Percentiles rank a stretch among this genome's conserved stretches.
These are phyloP conservation scores for Periconia macrospinosa DNA, from an alignment of 2,329 filamentous ascomycete species.

Conservation along the genomic window DNA sequence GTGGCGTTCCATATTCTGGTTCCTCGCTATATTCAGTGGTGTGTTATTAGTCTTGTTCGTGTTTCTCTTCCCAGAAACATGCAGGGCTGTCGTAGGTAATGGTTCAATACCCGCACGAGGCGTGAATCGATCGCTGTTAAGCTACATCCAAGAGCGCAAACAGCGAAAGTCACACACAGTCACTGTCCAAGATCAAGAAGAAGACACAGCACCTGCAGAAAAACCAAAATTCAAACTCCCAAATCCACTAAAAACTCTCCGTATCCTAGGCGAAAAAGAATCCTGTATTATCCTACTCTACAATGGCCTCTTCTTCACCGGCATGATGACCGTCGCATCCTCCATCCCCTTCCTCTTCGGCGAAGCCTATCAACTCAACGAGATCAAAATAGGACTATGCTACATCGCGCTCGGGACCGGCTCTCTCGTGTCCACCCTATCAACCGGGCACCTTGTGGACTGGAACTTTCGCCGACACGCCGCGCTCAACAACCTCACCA, in stretches of 20 bases:
- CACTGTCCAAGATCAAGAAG: not conserved
- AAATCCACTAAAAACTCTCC: constrained; percentile 29
- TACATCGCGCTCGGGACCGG: constrained; percentile 34
- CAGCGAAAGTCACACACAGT: constrained; percentile 7
- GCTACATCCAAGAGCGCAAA: constrained; percentile 31
- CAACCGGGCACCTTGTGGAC: constrained; percentile 56
- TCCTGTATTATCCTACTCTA: constrained; percentile 34
- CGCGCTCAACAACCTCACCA: constrained; percentile 60
- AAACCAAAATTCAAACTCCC: constrained; percentile 25
- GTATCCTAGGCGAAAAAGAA: constrained; percentile 34
- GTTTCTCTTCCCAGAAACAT: constrained; percentile 48
- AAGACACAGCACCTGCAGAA: not conserved
- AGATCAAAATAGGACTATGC: constrained; percentile 33
- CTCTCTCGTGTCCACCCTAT: constrained; percentile 27
- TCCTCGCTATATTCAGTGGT: constrained; percentile 45
- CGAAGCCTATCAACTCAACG: constrained; percentile 30
- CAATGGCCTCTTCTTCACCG: constrained; percentile 38
- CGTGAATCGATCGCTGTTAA: constrained; percentile 32
- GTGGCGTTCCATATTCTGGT: constrained; percentile 47
- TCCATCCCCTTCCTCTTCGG: constrained; percentile 30
- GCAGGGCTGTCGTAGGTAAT: constrained; percentile 48
- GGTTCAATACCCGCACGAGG: constrained; percentile 37
- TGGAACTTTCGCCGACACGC: constrained; percentile 74
- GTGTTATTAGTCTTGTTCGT: constrained; percentile 37
- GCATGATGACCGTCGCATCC: constrained; percentile 32